phyloP scores from a whole-genome alignment of 2,329 filamentous ascomycete genomes.

The Corinectria fuckeliana region DNA sequence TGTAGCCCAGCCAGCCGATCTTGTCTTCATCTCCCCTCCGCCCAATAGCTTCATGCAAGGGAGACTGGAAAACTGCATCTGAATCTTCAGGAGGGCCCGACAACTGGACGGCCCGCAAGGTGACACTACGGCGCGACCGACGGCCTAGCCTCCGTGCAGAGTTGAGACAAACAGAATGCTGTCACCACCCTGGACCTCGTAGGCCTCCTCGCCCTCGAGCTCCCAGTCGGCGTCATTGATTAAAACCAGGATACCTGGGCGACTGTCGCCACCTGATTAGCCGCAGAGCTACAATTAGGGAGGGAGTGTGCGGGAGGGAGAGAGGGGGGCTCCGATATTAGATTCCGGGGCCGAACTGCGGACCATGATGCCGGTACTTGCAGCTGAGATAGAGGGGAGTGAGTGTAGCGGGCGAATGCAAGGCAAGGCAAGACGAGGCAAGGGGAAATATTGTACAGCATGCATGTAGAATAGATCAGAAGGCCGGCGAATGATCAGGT shows the following conservation, averaged over 20 bases:
- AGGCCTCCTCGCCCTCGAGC: constrained; percentile 90
- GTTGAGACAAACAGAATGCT: constrained; percentile 97
- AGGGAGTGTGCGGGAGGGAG: constrained; percentile 3
- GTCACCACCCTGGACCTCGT: constrained; percentile 81
- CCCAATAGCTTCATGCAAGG: constrained; percentile 34
- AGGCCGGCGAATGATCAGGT: background rate
- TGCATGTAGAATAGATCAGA: background rate
- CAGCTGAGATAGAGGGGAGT: constrained; percentile 27
- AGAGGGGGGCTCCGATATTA: background rate
- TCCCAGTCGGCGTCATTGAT: constrained; percentile 99
- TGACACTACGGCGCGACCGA: constrained; percentile 1
- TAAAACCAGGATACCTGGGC: constrained; percentile 92
- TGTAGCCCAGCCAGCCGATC: constrained; percentile 1
- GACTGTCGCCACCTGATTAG: constrained; percentile 60
- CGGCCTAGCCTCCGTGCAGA: constrained; percentile 80
- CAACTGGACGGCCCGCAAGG: constrained; percentile 17
- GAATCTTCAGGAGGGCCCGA: constrained; percentile 26
- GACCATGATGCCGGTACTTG: constrained; percentile 19
- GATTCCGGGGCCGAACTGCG: constrained; percentile 5
- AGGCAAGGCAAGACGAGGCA: background rate
- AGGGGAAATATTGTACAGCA: constrained; percentile 9
- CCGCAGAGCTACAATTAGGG: constrained; percentile 21
- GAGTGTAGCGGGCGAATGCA: constrained; percentile 21
- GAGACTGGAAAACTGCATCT: constrained; percentile 22
- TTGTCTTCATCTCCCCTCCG: constrained; percentile 19